These are phyloP conservation scores for Mortierella hygrophila DNA, from an alignment of 192 early-diverging fungal species.

Conservation along the genomic window DNA sequence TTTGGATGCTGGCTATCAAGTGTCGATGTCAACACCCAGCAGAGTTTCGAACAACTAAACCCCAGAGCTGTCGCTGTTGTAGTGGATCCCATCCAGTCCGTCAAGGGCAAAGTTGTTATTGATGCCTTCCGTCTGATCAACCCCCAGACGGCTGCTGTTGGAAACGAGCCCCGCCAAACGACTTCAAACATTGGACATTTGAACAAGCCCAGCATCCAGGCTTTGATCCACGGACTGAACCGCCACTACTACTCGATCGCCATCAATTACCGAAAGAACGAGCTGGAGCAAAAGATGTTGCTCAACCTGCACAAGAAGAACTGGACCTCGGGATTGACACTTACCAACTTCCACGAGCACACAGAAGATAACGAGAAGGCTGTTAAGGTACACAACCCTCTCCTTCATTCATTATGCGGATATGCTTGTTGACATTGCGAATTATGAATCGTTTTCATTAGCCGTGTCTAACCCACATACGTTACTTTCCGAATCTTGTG, in stretches of 20 bases:
- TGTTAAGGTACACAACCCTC: constrained; percentile 75
- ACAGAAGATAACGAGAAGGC: constrained; percentile 85
- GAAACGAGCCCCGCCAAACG: constrained; percentile 96
- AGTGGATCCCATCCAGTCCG: constrained; percentile 99
- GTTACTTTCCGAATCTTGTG: not conserved
- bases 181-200: constrained; percentile 99
- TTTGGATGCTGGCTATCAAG: constrained; percentile 99
- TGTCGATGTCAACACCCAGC: constrained; percentile 99
- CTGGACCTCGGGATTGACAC: constrained; percentile 95
- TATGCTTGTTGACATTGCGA: no score
- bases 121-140: constrained; percentile 99
- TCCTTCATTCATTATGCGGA: not conserved
- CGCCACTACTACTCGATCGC: constrained; percentile 99
- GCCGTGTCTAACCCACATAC: constrained; percentile 12
- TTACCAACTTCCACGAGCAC: constrained; percentile 88
- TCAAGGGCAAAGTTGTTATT: constrained; percentile 99
- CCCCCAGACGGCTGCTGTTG: constrained; percentile 84
- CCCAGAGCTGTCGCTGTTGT: constrained; percentile 97
- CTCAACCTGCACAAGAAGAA: constrained; percentile 99
- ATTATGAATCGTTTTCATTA: not conserved
- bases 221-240: constrained; percentile 97
- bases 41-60: constrained; percentile 95
- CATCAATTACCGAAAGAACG: constrained; percentile 99
- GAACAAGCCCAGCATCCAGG: constrained; percentile 98
- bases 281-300: constrained; percentile 99